Conservation (phyloP, 2,329 filamentous ascomycete genomes). For the Colletotrichum sp. region DNA sequence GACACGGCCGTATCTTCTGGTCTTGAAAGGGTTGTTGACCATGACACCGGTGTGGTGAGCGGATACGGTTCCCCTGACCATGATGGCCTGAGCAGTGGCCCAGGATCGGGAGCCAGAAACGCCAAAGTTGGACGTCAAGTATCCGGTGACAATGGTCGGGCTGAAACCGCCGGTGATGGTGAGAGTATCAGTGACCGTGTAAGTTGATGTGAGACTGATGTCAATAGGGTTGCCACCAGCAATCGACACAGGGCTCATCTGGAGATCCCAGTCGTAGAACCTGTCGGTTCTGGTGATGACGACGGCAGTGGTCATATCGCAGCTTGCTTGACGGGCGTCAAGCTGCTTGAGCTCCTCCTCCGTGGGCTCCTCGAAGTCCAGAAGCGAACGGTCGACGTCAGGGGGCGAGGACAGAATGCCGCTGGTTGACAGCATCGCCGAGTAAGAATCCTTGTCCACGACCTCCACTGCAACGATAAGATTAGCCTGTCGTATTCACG, state of each 20-base stretch:
- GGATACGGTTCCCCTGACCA: background rate
- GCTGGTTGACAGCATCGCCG: background rate
- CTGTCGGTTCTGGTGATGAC: background rate
- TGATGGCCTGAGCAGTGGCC: background rate
- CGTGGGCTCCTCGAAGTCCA: background rate
- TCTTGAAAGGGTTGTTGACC: slow-evolving; percentile 9
- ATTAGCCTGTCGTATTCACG: background rate
- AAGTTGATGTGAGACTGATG: background rate
- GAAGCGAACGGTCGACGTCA: background rate
- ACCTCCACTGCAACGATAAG: slow-evolving; percentile 1
- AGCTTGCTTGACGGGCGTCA: background rate
- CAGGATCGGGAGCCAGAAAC: background rate
- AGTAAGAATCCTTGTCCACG: background rate
- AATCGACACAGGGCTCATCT: slow-evolving; percentile 1
- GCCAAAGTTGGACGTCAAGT: background rate
- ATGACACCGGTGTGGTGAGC: background rate
- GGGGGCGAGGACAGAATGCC: background rate
- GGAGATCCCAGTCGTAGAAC: slow-evolving; percentile 7
- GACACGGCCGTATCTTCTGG: background rate
- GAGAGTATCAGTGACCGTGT: background rate
- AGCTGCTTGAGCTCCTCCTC: background rate
- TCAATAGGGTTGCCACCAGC: background rate
- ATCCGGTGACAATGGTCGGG: background rate
- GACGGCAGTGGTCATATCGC: background rate
- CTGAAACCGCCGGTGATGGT: background rate